These are phyloP conservation scores for Fabrea salina DNA, from an alignment of 169 alveolate genomes.

Conservation along the genomic window DNA sequence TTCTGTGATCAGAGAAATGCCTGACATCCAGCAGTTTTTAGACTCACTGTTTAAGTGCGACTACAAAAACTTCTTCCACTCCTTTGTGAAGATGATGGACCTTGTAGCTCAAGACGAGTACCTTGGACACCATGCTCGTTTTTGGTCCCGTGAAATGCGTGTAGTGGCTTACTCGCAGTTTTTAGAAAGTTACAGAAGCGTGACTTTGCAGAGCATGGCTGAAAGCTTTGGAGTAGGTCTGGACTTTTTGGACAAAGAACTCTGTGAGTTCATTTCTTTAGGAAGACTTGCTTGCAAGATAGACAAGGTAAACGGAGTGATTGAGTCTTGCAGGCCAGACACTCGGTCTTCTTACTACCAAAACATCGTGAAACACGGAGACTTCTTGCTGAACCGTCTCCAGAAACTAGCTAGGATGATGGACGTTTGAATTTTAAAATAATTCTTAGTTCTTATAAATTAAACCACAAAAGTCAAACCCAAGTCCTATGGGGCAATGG, in stretches of 20 bases:
- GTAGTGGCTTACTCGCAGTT: slow-evolving; percentile 93
- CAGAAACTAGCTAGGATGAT: slow-evolving; percentile 91
- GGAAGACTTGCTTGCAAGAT: slow-evolving; percentile 92
- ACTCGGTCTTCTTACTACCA: slow-evolving; percentile 84
- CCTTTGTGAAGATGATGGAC: slow-evolving; percentile 53
- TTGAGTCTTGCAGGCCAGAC: slow-evolving; percentile 90
- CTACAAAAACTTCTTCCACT: slow-evolving; percentile 84
- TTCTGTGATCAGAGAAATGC: slow-evolving; percentile 89
- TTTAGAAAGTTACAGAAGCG: slow-evolving; percentile 92
- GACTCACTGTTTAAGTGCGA: slow-evolving; percentile 87
- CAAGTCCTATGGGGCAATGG: not conserved
- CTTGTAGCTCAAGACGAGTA: slow-evolving; percentile 64
- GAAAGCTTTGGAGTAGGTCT: slow-evolving; percentile 90
- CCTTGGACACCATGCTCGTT: slow-evolving; percentile 82
- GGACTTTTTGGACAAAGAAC: slow-evolving; percentile 90
- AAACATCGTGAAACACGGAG: slow-evolving; percentile 87
- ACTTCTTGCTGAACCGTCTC: slow-evolving; percentile 87
- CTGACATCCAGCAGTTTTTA: slow-evolving; percentile 78
- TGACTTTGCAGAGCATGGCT: slow-evolving; percentile 93
- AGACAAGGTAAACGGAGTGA: slow-evolving; percentile 93
- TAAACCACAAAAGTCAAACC: not conserved
- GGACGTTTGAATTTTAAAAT: slow-evolving; percentile 82
- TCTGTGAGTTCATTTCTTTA: slow-evolving; percentile 79
- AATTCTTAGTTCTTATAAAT: too few species aligned
- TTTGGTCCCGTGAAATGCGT: slow-evolving; percentile 90